Conservation (phyloP, 306 rosid genomes). For the Senna siamea region DNA sequence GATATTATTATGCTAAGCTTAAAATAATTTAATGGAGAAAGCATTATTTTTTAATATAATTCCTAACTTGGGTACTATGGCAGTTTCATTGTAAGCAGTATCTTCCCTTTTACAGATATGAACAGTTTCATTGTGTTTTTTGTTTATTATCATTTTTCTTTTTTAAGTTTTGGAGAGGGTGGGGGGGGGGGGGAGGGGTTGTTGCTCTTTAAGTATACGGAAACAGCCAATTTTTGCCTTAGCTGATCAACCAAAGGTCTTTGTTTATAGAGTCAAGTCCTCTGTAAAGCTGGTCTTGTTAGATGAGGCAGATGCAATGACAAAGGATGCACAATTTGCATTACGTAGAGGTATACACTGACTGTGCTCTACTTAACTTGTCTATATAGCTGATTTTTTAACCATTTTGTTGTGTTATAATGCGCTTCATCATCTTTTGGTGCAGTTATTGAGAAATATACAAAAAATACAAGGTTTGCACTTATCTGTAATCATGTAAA, state of each 20-base stretch:
- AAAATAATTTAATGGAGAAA: background rate
- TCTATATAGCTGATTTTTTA: background rate
- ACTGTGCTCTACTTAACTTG: background rate
- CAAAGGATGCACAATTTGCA: constrained; percentile 97
- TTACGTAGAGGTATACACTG: constrained; percentile 77
- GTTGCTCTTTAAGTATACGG: too few relatives aligned
- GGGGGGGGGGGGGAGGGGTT: too few relatives aligned
- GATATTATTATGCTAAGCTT: constrained; percentile 5
- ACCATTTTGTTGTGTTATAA: constrained; percentile 20
- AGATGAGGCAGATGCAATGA: constrained; percentile 99
- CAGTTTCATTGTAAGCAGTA: constrained; percentile 1
- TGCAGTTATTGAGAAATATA: constrained; percentile 93
- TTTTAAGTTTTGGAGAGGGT: too few relatives aligned
- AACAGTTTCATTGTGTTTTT: too few relatives aligned
- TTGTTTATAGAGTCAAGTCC: constrained; percentile 63
- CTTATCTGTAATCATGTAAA: constrained; percentile 94
- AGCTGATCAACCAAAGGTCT: constrained; percentile 10
- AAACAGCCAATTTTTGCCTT: too few relatives aligned
- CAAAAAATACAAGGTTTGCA: constrained; percentile 84
- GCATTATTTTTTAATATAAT: background rate
- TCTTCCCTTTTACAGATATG: background rate
- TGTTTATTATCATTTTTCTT: too few relatives aligned
- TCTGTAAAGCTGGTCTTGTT: constrained; percentile 82
- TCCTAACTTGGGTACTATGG: background rate
- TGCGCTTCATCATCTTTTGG: constrained; percentile 31